These are phyloP conservation scores for Candida broadrunensis DNA, from an alignment of 805 yeast species.

Conservation along the genomic window DNA sequence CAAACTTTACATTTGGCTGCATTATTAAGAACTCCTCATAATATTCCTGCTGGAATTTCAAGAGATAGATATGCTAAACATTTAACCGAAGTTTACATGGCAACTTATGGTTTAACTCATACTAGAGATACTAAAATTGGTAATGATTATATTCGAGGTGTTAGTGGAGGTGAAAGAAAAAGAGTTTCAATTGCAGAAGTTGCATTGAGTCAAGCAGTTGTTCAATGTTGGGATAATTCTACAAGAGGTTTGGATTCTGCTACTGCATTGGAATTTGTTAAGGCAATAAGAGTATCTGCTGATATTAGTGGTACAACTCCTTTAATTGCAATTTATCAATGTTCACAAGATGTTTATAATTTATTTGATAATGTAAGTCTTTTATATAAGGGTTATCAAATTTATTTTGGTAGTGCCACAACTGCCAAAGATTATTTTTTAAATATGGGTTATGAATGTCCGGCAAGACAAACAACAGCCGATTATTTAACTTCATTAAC, in stretches of 20 bases:
- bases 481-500: slow-evolving; percentile 30
- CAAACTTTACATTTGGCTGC: slow-evolving; percentile 66
- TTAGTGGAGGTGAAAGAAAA: slow-evolving; percentile 72
- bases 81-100: slow-evolving; percentile 52
- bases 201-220: slow-evolving; percentile 48
- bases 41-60: slow-evolving; percentile 56
- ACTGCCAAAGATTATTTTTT: slow-evolving; percentile 42
- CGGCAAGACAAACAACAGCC: slow-evolving; percentile 40
- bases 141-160: slow-evolving; percentile 64
- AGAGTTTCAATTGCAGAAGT: slow-evolving; percentile 71
- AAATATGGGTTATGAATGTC: slow-evolving; percentile 39
- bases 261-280: slow-evolving; percentile 63
- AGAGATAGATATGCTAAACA: slow-evolving; percentile 55
- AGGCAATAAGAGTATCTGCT: slow-evolving; percentile 58
- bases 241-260: slow-evolving; percentile 72
- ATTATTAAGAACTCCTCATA: slow-evolving; percentile 57
- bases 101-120: slow-evolving; percentile 55
- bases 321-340: slow-evolving; percentile 65
- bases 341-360: slow-evolving; percentile 61
- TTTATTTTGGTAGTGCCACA: slow-evolving; percentile 54
- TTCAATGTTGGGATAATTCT: slow-evolving; percentile 67
- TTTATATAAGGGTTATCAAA: slow-evolving; percentile 58
- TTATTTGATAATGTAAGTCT: slow-evolving; percentile 61
- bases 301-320: slow-evolving; percentile 56
- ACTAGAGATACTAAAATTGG: slow-evolving; percentile 64